Base-by-base conservation (phyloP, 2,329 filamentous ascomycete species). In the Monilinia aucupariae region DNA sequence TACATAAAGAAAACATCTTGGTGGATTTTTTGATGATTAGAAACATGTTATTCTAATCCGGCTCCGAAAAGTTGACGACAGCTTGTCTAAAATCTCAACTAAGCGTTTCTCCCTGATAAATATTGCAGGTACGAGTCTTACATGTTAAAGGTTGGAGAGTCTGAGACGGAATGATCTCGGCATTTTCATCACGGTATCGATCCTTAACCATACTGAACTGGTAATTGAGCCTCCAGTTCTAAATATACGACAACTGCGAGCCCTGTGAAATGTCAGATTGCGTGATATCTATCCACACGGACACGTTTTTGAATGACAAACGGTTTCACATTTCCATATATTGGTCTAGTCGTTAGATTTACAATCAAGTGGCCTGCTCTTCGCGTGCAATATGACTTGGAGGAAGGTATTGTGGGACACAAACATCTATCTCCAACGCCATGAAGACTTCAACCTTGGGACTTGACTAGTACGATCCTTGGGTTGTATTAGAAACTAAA, bases 61-160 rank as follows among this genome's bases (percentile, higher is more conserved):
- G 54, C 54, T 58, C 54, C 54, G 54, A 58, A 8, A 58, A 25
- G 4, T 58, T 25, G 41, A 47, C 6, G 4, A 58, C 25, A 47
- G 13, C n/a, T 47, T 22, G 27, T 34, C 54, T 58, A 58, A 58
- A 45, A 47, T 22, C 41, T 47, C 41, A 34, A 43, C 41, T 58
- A 32, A 22, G 41, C 54, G n/a, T 34, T 56, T 47, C 54, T 17
- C 27, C 22, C 3, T 32, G 22, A 25, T 7, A 9, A 22, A 32
- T 47, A 30, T 22, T 58, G 4, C 27, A 58, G 41, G 30, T 22
- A 47, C n/a, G 7, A 58, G 20, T 47, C 54, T 58, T 25, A 58
- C 54, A 48, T 22, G 2, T 20, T 15, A 25, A 4, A 8, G 3
- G 15, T 47, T n/a, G 53, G 2, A 22, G 10, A 34, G 8, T 22